Percentiles rank a stretch among this genome's conserved stretches.
Evolutionary conservation across 768 basidiomycete genomes (phyloP).

Genomic region (Gloeostereum incarnatum): DNA sequence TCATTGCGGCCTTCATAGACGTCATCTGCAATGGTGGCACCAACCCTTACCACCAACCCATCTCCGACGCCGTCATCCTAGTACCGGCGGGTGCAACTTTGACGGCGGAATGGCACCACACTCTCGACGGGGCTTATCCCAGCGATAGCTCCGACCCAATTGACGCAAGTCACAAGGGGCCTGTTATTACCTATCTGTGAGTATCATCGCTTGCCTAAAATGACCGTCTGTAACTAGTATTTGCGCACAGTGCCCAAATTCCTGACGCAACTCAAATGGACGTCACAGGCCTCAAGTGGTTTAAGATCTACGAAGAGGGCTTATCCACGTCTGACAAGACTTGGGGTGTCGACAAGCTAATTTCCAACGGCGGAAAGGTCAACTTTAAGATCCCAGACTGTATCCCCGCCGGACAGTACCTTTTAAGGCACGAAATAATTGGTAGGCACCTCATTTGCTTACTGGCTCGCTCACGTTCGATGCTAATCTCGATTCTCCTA

Average conservation of each 20-base stretch:
- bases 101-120: slow-evolving; percentile 32
- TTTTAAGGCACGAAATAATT: slow-evolving; percentile 33
- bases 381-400: slow-evolving; percentile 31
- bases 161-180: slow-evolving; percentile 24
- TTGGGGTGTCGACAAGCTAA: slow-evolving; percentile 33
- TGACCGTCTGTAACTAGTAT: slow-evolving; percentile 1
- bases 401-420: slow-evolving; percentile 28
- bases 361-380: slow-evolving; percentile 32
- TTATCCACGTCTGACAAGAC: slow-evolving; percentile 15
- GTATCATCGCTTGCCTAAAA: slow-evolving; percentile 4
- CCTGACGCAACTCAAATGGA: slow-evolving; percentile 24
- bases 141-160: slow-evolving; percentile 30
- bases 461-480: not conserved
- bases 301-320: slow-evolving; percentile 32
- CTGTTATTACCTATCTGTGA: slow-evolving; percentile 27
- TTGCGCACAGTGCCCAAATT: slow-evolving; percentile 23
- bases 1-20: slow-evolving; percentile 7
- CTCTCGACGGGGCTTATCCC: slow-evolving; percentile 21
- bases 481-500: not conserved
- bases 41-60: slow-evolving; percentile 25
- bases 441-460: slow-evolving; percentile 12
- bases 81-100: slow-evolving; percentile 29
- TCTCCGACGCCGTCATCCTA: slow-evolving; percentile 22
- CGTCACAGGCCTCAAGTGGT: slow-evolving; percentile 35
- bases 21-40: slow-evolving; percentile 35